Evolutionary conservation across 352 stramenopile species (phyloP), one percentile per base, ranked within the genome.

Genomic region (Phytophthora pisi): DNA sequence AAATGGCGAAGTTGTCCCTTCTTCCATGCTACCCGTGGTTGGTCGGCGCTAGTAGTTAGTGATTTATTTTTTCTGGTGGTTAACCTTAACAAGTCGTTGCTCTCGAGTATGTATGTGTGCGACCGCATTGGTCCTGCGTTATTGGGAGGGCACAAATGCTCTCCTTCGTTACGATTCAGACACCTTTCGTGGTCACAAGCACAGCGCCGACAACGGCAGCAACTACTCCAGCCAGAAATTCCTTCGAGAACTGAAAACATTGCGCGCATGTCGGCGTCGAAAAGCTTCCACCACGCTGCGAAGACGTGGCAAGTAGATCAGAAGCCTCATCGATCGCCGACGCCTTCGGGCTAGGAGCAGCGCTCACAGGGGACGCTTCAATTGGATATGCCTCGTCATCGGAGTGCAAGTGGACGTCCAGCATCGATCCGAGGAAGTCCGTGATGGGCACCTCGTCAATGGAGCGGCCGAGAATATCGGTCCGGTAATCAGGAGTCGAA

Each of bases 341-440:
- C 26, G 38, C 20, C 7, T 66, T 24, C 7, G 40, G 38, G 23
- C n/a, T 64, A 10, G 18, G 9, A 58, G 43, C 40, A 10, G 24
- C 2, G n/a, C 42, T 6, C 1, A 24, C 43, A 24, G 67, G n/a
- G 11, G 64, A 53, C 4, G 73, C 66, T 30, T 88, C 76, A 26
- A 95, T 82, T 3, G 84, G 89, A 69, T 95, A 96, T 5, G 81
- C 81, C 60, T 93, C 87, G 34, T 91, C 75, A 47, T 94, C 79
- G 38, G 72, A 82, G 49, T 86, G 83, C 24, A 94, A 73, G 5
- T 93, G 72, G 15, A 97, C 71, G 49, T 95, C 80, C 18, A 97
- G 64, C 20, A 97, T 89, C 4, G 90, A 96, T 5, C 90, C 89
- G n/a, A 97, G 76, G 66, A 97, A 96, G 57, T 97, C 90, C 4